phyloP scores from a whole-genome alignment of 768 basidiomycete species.

The Macrolepiota dolichaula region DNA sequence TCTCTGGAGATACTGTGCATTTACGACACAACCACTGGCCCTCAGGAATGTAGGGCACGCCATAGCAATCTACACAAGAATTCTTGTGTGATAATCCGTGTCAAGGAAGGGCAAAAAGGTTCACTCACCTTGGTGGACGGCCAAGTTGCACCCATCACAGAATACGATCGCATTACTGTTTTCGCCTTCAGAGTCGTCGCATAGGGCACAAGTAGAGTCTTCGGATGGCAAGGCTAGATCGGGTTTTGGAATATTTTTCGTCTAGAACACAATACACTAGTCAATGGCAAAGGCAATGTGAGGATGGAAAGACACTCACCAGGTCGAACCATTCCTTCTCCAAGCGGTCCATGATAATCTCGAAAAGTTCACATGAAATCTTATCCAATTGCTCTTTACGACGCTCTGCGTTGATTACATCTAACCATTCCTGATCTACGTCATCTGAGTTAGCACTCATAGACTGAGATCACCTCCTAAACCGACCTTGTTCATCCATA shows the following conservation, averaged over 20 bases:
- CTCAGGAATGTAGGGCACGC: conserved; percentile 98
- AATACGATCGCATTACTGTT: conserved; percentile 99
- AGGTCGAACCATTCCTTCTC: conserved; percentile 99
- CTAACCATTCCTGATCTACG: conserved; percentile 93
- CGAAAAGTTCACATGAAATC: conserved; percentile 84
- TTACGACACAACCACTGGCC: conserved; percentile 99
- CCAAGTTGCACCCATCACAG: conserved; percentile 97
- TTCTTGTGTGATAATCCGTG: neutral
- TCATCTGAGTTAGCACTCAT: neutral
- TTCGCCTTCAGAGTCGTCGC: conserved; percentile 98
- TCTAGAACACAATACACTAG: conserved; percentile 42
- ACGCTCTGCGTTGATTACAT: conserved; percentile 76
- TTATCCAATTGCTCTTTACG: conserved; percentile 68
- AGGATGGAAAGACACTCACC: conserved; percentile 41
- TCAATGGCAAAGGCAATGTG: neutral
- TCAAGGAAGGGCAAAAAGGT: neutral
- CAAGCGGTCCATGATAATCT: conserved; percentile 94
- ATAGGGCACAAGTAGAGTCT: conserved; percentile 95
- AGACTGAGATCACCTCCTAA: neutral
- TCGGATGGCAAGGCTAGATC: conserved; percentile 87
- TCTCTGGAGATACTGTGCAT: conserved; percentile 96
- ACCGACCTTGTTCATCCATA: conserved; percentile 95
- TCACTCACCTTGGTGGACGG: conserved; percentile 92
- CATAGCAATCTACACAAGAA: conserved; percentile 85
- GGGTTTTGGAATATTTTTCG: conserved; percentile 89